Evolutionary conservation across 108 stramenopile genomes (phyloP).

Genomic region (Pseudonitzschia delicatissima): DNA sequence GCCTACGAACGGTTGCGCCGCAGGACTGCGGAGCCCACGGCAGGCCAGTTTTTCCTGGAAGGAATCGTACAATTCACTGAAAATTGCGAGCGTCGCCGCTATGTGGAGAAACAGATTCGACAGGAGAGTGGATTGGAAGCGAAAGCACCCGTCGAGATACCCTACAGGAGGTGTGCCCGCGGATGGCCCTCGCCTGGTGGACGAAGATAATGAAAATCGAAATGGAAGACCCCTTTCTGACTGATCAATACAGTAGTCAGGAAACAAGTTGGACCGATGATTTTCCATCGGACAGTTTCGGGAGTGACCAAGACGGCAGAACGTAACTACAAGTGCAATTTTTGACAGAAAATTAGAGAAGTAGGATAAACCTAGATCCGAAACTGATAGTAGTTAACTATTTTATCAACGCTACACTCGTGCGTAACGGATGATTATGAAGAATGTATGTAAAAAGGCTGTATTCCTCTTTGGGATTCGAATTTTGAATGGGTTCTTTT

Average conservation of each 20-base stretch:
- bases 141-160: slow-evolving; percentile 5
- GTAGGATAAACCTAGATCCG: no score
- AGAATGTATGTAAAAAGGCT: no score
- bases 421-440: no score
- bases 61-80: slow-evolving; percentile 26
- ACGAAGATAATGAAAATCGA: neutral
- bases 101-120: slow-evolving; percentile 20
- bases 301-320: neutral
- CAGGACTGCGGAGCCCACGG: neutral
- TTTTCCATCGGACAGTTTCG: neutral
- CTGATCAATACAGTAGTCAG: neutral
- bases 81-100: slow-evolving; percentile 40
- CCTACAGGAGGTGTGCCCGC: neutral
- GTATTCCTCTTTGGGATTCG: no score
- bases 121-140: slow-evolving; percentile 19
- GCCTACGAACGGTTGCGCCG: slow-evolving; percentile 22
- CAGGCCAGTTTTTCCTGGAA: slow-evolving; percentile 15
- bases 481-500: no score
- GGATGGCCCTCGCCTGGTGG: slow-evolving; percentile 19
- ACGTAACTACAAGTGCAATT: no score
- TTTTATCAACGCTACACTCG: no score
- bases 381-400: no score
- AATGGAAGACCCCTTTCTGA: neutral
- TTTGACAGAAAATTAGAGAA: no score
- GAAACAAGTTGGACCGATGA: neutral